phyloP scores from a whole-genome alignment of 148 eudicot species.

The Vaccinium corymbosum region DNA sequence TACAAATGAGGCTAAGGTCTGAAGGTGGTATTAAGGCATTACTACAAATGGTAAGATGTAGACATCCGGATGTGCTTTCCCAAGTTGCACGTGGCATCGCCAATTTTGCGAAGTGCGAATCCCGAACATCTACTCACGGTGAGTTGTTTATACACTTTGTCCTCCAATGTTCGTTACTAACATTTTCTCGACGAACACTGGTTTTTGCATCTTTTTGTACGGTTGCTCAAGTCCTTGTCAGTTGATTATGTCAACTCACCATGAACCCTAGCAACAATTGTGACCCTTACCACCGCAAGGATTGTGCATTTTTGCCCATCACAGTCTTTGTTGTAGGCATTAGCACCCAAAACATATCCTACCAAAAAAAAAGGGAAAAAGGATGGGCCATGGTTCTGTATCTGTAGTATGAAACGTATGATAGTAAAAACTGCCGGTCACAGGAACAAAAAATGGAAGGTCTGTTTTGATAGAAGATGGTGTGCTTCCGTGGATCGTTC shows the following conservation, averaged over 20 bases:
- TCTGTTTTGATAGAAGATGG: slow-evolving; percentile 92
- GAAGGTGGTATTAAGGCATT: slow-evolving; percentile 97
- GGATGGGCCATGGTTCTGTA: not conserved
- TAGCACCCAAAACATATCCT: not conserved
- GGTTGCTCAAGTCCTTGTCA: not conserved
- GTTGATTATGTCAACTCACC: not conserved
- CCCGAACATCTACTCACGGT: slow-evolving; percentile 83
- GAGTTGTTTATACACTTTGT: slow-evolving; percentile 25
- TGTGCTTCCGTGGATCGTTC: slow-evolving; percentile 93
- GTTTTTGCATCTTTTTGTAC: not conserved
- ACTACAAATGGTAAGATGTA: slow-evolving; percentile 90
- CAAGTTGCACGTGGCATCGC: slow-evolving; percentile 99
- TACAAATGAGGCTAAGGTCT: slow-evolving; percentile 75
- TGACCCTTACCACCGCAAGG: not conserved
- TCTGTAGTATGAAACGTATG: not conserved
- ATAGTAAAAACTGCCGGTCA: not conserved
- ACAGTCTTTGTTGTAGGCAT: not conserved
- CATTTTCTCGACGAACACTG: not conserved
- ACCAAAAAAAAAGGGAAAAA: not conserved
- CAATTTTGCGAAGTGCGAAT: slow-evolving; percentile 97
- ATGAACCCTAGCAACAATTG: not conserved
- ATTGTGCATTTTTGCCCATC: not conserved
- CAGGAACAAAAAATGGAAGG: slow-evolving; percentile 63
- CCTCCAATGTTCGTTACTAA: not conserved
- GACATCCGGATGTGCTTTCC: slow-evolving; percentile 95